Conservation (phyloP, 2,329 filamentous ascomycete genomes). For the Lasiodiplodia sp. region DNA sequence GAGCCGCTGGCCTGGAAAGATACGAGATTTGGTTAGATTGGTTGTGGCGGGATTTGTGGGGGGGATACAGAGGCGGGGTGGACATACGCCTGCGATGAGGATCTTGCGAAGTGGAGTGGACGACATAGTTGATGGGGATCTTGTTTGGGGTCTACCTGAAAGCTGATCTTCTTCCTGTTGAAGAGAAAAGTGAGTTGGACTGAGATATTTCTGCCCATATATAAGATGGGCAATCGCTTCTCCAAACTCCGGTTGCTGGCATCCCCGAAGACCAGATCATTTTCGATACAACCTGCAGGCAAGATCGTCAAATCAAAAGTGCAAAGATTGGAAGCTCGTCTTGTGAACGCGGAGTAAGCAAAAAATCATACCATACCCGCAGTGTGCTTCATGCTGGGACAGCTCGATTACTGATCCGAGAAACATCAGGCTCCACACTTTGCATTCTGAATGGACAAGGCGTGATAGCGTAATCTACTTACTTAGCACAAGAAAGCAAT, state of each 20-base stretch:
- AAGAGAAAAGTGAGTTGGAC: too few species aligned
- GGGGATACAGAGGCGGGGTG: background rate
- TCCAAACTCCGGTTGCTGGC: background rate
- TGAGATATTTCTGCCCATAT: too few species aligned
- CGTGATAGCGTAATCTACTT: background rate
- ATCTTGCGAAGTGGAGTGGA: background rate
- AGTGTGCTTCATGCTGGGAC: background rate
- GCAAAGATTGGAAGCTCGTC: background rate
- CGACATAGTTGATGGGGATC: background rate
- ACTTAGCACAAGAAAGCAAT: background rate
- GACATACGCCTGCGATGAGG: constrained; percentile 8
- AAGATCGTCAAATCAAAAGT: background rate
- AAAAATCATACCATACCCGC: background rate
- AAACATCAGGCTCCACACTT: background rate
- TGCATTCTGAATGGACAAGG: background rate
- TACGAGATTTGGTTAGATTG: background rate
- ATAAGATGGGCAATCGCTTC: background rate
- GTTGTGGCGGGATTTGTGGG: background rate
- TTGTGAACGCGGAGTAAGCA: background rate
- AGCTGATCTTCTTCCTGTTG: background rate
- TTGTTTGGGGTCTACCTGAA: background rate
- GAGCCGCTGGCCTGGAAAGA: constrained; percentile 35
- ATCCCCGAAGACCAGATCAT: background rate
- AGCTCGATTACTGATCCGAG: background rate
- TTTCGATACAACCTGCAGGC: background rate